phyloP scores from a whole-genome alignment of 2,329 filamentous ascomycete genomes.

The Blastomyces silverae region DNA sequence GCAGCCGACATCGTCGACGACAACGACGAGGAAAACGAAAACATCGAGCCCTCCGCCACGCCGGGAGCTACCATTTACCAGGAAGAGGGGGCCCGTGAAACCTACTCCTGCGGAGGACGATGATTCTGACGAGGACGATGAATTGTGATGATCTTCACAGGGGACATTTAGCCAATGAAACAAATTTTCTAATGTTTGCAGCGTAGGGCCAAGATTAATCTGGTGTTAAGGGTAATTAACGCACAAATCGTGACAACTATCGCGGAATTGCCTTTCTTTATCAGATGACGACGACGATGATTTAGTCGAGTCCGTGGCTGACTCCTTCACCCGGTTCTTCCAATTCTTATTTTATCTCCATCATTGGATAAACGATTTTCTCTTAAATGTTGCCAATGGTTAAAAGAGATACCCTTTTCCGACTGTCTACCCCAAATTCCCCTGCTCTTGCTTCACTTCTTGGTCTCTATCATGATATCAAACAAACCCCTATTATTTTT shows the following conservation, averaged over 20 bases:
- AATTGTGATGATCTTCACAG: conserved; percentile 27
- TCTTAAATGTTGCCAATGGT: neutral
- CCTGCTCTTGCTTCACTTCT: neutral
- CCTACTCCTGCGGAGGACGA: conserved; percentile 17
- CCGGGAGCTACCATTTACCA: conserved; percentile 39
- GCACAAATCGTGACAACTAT: neutral
- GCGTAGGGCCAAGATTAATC: neutral
- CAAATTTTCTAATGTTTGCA: neutral
- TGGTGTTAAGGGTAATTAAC: neutral
- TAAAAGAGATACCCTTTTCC: neutral
- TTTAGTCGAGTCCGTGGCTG: neutral
- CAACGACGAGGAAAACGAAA: neutral
- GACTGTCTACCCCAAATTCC: neutral
- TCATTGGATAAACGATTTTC: neutral
- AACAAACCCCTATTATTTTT: neutral
- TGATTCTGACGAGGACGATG: conserved; percentile 39
- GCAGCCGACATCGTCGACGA: neutral
- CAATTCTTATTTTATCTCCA: neutral
- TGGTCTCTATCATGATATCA: neutral
- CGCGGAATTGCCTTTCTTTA: neutral
- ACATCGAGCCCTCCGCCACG: conserved; percentile 33
- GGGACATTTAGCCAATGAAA: too few species aligned
- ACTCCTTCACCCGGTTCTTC: neutral
- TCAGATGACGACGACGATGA: neutral
- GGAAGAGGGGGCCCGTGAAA: conserved; percentile 19